A percentile compares a stretch with the other conserved stretches of the same genome.
Evolutionary conservation across 2,329 filamentous ascomycete species (phyloP).

Genomic region (Venturia pyrina): DNA sequence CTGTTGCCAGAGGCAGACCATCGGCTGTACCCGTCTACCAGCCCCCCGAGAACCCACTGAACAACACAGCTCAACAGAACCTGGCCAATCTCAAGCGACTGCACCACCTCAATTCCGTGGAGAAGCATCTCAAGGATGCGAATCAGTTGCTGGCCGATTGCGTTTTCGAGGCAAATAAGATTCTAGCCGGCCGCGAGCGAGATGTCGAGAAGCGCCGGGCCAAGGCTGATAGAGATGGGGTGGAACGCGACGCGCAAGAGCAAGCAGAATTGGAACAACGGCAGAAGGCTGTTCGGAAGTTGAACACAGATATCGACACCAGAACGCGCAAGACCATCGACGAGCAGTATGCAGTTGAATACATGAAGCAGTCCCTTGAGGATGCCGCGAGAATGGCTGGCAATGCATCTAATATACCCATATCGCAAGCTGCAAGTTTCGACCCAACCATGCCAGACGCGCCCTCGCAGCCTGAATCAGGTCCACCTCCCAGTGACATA

Average conservation of each 20-base stretch:
- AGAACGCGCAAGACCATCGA: slow-evolving; percentile 11
- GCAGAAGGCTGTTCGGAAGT: slow-evolving; percentile 7
- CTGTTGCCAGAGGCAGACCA: background rate
- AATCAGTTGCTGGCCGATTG: slow-evolving; percentile 5
- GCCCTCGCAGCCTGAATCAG: slow-evolving; percentile 18
- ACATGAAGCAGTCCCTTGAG: background rate
- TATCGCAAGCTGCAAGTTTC: background rate
- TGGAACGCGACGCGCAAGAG: slow-evolving; percentile 3
- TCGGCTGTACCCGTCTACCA: slow-evolving; percentile 2
- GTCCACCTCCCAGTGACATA: slow-evolving; percentile 11
- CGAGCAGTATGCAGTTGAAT: slow-evolving; percentile 1
- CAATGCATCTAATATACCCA: background rate
- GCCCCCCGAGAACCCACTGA: slow-evolving; percentile 5
- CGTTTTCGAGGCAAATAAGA: slow-evolving; percentile 4
- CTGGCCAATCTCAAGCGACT: background rate
- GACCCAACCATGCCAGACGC: slow-evolving; percentile 15
- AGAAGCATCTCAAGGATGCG: slow-evolving; percentile 8
- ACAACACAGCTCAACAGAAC: background rate
- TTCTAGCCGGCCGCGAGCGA: background rate
- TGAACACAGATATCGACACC: slow-evolving; percentile 9
- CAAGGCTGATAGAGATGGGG: slow-evolving; percentile 1
- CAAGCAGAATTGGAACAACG: slow-evolving; percentile 1
- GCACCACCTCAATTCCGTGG: background rate
- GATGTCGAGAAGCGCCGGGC: background rate
- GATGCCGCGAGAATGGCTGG: background rate